Conservation (phyloP, 106 monocot genomes). For the Acorus calamus region DNA sequence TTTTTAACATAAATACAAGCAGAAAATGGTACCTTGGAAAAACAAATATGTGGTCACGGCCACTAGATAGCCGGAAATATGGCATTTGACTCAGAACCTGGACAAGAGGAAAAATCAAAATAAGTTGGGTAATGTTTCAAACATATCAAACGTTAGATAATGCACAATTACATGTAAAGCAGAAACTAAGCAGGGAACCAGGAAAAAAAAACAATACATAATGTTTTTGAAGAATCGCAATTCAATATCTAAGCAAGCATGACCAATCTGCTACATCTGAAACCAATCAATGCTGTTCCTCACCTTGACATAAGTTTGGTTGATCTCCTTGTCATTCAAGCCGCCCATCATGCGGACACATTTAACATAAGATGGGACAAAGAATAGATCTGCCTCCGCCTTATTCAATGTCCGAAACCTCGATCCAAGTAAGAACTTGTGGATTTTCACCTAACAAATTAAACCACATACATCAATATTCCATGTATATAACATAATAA, state of each 20-base stretch:
- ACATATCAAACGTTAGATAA: too few relatives aligned
- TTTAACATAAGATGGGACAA: conserved; percentile 95
- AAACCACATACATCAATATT: too few relatives aligned
- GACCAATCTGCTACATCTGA: too few relatives aligned
- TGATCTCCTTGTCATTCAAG: conserved; percentile 94
- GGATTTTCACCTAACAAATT: conserved; percentile 73
- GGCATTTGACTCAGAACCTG: conserved; percentile 98
- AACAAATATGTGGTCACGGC: conserved; percentile 91
- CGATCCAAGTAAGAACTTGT: conserved; percentile 68
- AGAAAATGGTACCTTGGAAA: conserved; percentile 71
- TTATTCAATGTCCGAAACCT: conserved; percentile 70
- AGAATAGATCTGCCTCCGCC: conserved; percentile 92
- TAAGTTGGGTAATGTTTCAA: neutral
- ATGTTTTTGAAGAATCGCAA: too few relatives aligned
- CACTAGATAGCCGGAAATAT: conserved; percentile 87
- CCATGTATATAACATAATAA: neutral
- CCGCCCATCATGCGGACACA: conserved; percentile 96
- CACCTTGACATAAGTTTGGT: conserved; percentile 92
- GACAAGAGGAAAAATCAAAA: conserved; percentile 1
- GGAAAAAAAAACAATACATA: too few relatives aligned
- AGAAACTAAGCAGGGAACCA: too few relatives aligned
- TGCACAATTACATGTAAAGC: too few relatives aligned
- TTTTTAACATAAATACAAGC: neutral
- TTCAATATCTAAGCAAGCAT: too few relatives aligned
- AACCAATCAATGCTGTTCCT: neutral